Base-by-base conservation (phyloP, 495 filamentous ascomycete genomes). In the Xylaria sp. region DNA sequence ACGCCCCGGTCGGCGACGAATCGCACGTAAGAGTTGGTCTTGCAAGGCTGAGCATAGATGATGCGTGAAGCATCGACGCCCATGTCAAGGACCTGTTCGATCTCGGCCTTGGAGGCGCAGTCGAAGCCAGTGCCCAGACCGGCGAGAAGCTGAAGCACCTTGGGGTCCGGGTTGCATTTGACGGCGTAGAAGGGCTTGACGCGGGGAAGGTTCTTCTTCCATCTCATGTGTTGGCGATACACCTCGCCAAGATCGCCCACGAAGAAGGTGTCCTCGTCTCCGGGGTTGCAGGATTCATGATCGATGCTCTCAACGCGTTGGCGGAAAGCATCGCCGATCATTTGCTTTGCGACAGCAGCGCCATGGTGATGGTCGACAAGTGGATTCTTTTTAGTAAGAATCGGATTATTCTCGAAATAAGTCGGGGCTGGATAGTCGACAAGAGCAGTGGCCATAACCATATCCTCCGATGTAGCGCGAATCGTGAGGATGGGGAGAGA, bases 31-130 rank as follows among this genome's bases (percentile, higher is more conserved):
- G 95, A 97, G 82, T 97, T 97, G 77, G 96, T 98, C 88, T 98
- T 98, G 91, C 97, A 98, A 53, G 96, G 96, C 80, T 99, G 97
- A 61, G 96, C 97, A 78, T 98, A 99, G 82, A 99, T 97, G 85
- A 99, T 97, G 76, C 94, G 93, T 67, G 90, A 88, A 4, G 97
- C 93, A 77, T 95, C 93, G 70, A 98, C 88, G 70, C 94, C 95
- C 72, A 94, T 87, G 73, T 87, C 86, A 55, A 98, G 86, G 72
- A 97, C 92, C 77, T 93, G 88, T 76, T 98, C 93, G 74, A 99
- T 97, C 85, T 99, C 96, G 64, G 89, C 85, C 88, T 97, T 97
- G 78, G 97, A 98, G 66, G 96, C 96, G 81, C 96, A 99, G 82
- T 99, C 96, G 81, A 99, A 99, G 70, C 97, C 96, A 71, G 94